Percentiles rank a stretch among this genome's conserved stretches.
Conservation (phyloP, 2,329 filamentous ascomycete species). For the Tolypocladium nubicola region DNA sequence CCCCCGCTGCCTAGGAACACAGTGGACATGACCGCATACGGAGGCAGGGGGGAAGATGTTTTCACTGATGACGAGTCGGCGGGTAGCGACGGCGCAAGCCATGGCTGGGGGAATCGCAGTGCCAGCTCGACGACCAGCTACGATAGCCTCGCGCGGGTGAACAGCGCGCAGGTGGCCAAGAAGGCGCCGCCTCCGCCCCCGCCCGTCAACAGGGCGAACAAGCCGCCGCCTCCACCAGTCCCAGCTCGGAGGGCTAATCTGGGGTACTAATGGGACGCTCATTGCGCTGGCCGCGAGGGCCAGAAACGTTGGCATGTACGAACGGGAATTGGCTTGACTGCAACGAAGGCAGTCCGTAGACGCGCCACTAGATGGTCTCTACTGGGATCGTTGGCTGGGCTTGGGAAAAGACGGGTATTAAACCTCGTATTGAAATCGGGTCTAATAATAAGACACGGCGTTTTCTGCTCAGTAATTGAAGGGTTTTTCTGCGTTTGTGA, state of each 20-base stretch:
- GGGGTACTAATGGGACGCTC: slow-evolving; percentile 1
- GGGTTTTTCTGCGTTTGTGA: background rate
- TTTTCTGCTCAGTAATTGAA: background rate
- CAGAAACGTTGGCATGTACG: too few species aligned
- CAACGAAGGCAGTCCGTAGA: background rate
- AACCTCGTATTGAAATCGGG: background rate
- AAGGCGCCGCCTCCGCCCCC: slow-evolving; percentile 44
- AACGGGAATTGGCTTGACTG: background rate
- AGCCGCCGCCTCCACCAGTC: slow-evolving; percentile 24
- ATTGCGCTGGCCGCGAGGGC: background rate
- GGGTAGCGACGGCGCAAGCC: slow-evolving; percentile 38
- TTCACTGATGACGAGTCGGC: slow-evolving; percentile 41
- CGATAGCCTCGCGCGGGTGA: slow-evolving; percentile 29
- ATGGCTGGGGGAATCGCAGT: slow-evolving; percentile 38
- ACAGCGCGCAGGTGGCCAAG: slow-evolving; percentile 26
- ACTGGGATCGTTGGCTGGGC: too few species aligned
- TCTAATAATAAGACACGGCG: background rate
- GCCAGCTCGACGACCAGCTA: slow-evolving; percentile 47
- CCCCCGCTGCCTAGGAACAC: slow-evolving; percentile 35
- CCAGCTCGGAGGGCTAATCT: slow-evolving; percentile 19
- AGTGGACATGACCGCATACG: slow-evolving; percentile 20
- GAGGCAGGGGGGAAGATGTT: slow-evolving; percentile 28
- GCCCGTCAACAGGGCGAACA: slow-evolving; percentile 34
- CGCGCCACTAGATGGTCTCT: background rate
- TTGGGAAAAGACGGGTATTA: background rate